phyloP scores from a whole-genome alignment of 805 yeast genomes.

The Nakazawaea wickerhamii region DNA sequence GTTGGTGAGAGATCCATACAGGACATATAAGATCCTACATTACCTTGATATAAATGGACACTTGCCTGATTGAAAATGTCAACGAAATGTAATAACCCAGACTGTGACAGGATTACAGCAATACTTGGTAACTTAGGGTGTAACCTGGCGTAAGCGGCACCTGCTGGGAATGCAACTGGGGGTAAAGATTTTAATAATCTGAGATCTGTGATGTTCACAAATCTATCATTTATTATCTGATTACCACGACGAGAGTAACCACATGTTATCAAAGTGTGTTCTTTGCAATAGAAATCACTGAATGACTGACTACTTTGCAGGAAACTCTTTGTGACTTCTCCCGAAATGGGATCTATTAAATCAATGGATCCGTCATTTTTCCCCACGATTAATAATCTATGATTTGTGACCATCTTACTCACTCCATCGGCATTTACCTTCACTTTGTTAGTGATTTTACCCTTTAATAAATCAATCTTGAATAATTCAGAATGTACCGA shows the following conservation, averaged over 20 bases:
- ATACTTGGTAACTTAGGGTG: conserved; percentile 85
- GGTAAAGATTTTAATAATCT: conserved; percentile 64
- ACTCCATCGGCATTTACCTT: conserved; percentile 38
- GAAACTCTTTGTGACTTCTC: conserved; percentile 44
- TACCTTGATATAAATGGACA: conserved; percentile 62
- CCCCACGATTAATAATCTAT: conserved; percentile 54
- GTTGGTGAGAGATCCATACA: conserved; percentile 53
- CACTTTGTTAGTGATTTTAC: conserved; percentile 28
- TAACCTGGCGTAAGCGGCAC: conserved; percentile 76
- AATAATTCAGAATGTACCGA: conserved; percentile 28
- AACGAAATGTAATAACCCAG: conserved; percentile 81
- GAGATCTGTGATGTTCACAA: conserved; percentile 77
- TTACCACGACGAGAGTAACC: conserved; percentile 70
- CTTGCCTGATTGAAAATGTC: conserved; percentile 78
- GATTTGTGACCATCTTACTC: conserved; percentile 42
- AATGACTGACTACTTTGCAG: conserved; percentile 56
- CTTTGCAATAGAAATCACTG: conserved; percentile 60
- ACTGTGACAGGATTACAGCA: conserved; percentile 63
- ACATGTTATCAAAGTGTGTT: conserved; percentile 67
- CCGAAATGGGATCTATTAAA: conserved; percentile 51
- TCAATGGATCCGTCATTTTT: conserved; percentile 57
- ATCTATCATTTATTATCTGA: conserved; percentile 60
- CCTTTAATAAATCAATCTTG: conserved; percentile 37
- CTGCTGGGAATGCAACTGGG: conserved; percentile 85
- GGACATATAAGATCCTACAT: conserved; percentile 40